Evolutionary conservation across 352 stramenopile genomes (phyloP), one percentile per base, ranked within the genome.

Genomic region (Phytophthora palmivora): DNA sequence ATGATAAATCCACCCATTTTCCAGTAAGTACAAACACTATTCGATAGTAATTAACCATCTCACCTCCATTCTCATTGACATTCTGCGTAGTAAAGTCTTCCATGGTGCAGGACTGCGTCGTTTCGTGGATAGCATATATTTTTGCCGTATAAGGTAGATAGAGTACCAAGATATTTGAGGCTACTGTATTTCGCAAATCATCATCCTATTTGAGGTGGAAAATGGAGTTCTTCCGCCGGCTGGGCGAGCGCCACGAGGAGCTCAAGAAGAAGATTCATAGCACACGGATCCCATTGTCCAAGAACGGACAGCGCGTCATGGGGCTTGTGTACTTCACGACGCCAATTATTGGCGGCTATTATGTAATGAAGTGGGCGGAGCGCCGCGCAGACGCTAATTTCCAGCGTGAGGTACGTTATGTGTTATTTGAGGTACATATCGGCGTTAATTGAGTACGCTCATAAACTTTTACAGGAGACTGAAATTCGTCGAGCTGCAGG

Each of bases 241-340:
- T 97, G 9, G 66, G 82, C 44, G 84, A 76, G 51, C 83, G 76
- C 59, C 92, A 98, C 67, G 84, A 97, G 72, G 72, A 74, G 21
- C 74, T 98, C 41, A 98, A 98, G 88, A 85, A 96, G 63, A 77
- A 82, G 48, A 98, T 98, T 63, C 93, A 98, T 75, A 77, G 64
- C 61, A 96, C 89, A 54, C 87, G 89, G 42, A 91, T 98, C 45
- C 93, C 93, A 36, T 82, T 98, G 21, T 96, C 89, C 26, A 88
- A 85, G 45, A 90, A 82, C 45, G 91, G 90, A 3, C 89, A 95
- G 71, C 78, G 79, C 16, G 49, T 80, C 37, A 98, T 98, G 91
- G 86, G 71, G 1, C 22, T 94, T 43, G 85, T 98, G 16, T 98
- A 98, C 74, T 98, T 98, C 62, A 82, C 77, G 30, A 79, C 91